A percentile compares a stretch with the other conserved stretches of the same genome.
These are phyloP conservation scores for Cicer arietinum DNA, from an alignment of 306 rosid species.

Conservation along the genomic window DNA sequence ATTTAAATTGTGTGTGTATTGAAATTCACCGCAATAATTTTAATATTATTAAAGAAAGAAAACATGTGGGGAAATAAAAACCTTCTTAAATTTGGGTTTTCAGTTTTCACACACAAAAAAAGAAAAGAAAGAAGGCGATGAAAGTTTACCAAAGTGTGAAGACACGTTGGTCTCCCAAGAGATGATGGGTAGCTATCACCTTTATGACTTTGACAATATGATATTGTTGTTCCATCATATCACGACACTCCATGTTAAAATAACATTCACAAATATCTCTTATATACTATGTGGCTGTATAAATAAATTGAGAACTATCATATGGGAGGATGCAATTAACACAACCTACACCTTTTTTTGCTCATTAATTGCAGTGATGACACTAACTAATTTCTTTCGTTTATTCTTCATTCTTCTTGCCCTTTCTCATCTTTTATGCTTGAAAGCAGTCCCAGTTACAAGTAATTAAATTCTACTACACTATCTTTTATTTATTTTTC, in stretches of 20 bases:
- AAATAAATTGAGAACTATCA: slow-evolving; percentile 63
- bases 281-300: slow-evolving; percentile 39
- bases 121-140: slow-evolving; percentile 20
- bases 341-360: slow-evolving; percentile 33
- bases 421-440: slow-evolving; percentile 58
- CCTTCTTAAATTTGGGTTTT: neutral
- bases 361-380: slow-evolving; percentile 45
- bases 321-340: slow-evolving; percentile 17
- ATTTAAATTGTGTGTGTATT: too few relatives aligned
- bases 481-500: neutral
- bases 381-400: slow-evolving; percentile 50
- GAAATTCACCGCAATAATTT: too few relatives aligned
- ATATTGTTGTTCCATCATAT: slow-evolving; percentile 34
- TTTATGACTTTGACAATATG: slow-evolving; percentile 54
- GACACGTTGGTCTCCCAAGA: slow-evolving; percentile 45
- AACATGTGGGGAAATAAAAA: too few relatives aligned
- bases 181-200: slow-evolving; percentile 53
- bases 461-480: slow-evolving; percentile 49
- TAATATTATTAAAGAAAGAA: too few relatives aligned
- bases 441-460: slow-evolving; percentile 76
- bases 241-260: slow-evolving; percentile 29
- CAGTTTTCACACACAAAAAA: slow-evolving; percentile 33
- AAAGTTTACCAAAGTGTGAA: slow-evolving; percentile 40
- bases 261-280: slow-evolving; percentile 32
- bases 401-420: slow-evolving; percentile 63